Conservation (phyloP, 2,329 filamentous ascomycete genomes). For the Trichoderma sp. region DNA sequence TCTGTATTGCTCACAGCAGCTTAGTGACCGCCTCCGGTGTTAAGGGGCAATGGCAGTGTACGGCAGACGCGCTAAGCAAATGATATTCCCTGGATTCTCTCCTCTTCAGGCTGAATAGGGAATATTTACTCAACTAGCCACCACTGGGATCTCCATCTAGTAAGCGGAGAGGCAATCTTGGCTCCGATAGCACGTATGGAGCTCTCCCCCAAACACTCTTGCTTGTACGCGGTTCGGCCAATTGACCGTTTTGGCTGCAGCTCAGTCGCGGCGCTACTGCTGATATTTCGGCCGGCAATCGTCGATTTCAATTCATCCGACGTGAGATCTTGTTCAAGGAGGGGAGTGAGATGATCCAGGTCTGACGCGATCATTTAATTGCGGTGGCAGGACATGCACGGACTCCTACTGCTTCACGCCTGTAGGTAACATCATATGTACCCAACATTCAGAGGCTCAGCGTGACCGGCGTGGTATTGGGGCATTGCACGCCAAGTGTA, state of each 20-base stretch:
- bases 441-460: neutral
- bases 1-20: neutral
- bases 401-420: neutral
- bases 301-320: conserved; percentile 24
- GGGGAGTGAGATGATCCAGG: conserved; percentile 14
- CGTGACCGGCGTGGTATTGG: neutral
- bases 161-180: neutral
- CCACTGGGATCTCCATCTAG: neutral
- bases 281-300: conserved; percentile 21
- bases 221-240: conserved; percentile 9
- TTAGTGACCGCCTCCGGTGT: conserved; percentile 12
- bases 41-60: conserved; percentile 3
- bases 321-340: conserved; percentile 5
- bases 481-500: neutral
- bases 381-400: neutral
- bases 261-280: conserved; percentile 7
- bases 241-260: conserved; percentile 12
- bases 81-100: neutral
- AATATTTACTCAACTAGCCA: neutral
- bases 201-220: neutral
- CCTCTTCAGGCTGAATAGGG: conserved; percentile 14
- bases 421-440: neutral
- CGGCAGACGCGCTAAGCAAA: neutral
- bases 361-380: conserved; percentile 7
- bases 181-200: neutral